These are phyloP conservation scores for Phytophthora cactorum DNA, from an alignment of 352 stramenopile genomes.

Conservation along the genomic window DNA sequence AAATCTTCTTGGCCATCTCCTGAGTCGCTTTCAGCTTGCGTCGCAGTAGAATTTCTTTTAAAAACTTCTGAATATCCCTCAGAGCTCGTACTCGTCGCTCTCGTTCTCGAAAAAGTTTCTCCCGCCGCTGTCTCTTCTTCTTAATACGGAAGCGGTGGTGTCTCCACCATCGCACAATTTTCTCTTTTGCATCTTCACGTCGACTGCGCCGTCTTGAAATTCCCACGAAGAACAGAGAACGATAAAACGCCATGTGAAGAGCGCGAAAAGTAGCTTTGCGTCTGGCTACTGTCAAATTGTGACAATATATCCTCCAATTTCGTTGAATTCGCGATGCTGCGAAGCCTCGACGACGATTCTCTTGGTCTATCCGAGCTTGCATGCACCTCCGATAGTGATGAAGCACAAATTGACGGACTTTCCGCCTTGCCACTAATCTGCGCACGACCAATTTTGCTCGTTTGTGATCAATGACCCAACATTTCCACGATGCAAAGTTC, in stretches of 20 bases:
- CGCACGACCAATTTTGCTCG: slow-evolving; percentile 35
- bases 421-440: slow-evolving; percentile 28
- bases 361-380: slow-evolving; percentile 13
- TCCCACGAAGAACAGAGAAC: slow-evolving; percentile 46
- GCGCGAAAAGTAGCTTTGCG: slow-evolving; percentile 38
- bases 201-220: slow-evolving; percentile 27
- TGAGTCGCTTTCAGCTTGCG: slow-evolving; percentile 40
- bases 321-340: slow-evolving; percentile 37
- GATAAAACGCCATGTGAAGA: slow-evolving; percentile 53
- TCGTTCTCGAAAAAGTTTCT: slow-evolving; percentile 21
- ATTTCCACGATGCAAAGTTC: slow-evolving; percentile 53
- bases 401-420: slow-evolving; percentile 37
- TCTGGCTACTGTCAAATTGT: not conserved
- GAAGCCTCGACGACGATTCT: slow-evolving; percentile 3
- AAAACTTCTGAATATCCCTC: slow-evolving; percentile 48
- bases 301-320: slow-evolving; percentile 28
- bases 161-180: slow-evolving; percentile 57
- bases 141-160: slow-evolving; percentile 15
- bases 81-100: slow-evolving; percentile 32
- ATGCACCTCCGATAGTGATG: slow-evolving; percentile 14
- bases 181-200: slow-evolving; percentile 40
- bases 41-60: slow-evolving; percentile 52
- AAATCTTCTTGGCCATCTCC: slow-evolving; percentile 39
- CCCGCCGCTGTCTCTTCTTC: slow-evolving; percentile 14
- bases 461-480: slow-evolving; percentile 25